Evolutionary conservation across 495 filamentous ascomycete species (phyloP).

Genomic region (Hyaloscypha finlandica): DNA sequence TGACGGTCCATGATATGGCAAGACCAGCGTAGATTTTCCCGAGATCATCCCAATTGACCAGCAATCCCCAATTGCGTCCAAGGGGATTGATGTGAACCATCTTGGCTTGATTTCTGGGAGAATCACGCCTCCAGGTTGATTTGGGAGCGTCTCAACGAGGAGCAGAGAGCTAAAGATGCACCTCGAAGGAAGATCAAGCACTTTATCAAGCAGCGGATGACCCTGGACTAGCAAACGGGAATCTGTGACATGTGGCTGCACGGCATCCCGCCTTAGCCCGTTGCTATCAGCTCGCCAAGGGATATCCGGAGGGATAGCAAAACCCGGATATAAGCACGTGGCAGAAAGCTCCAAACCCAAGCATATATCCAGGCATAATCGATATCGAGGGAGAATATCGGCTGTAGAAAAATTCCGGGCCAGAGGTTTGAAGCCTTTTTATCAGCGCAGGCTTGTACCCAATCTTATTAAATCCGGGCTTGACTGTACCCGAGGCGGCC

Average conservation of each 20-base stretch:
- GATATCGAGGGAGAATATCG: too few species aligned
- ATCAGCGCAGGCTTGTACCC: too few species aligned
- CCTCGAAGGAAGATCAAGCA: neutral
- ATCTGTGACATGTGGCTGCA: neutral
- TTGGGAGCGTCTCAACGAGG: neutral
- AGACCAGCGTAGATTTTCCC: slow-evolving; percentile 48
- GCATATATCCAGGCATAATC: too few species aligned
- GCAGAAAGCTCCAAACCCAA: too few species aligned
- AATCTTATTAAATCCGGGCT: too few species aligned
- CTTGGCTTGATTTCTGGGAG: neutral
- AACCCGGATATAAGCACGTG: too few species aligned
- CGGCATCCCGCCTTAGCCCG: neutral
- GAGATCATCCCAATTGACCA: slow-evolving; percentile 40
- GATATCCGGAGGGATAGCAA: neutral
- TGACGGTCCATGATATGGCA: slow-evolving; percentile 55
- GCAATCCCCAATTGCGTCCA: slow-evolving; percentile 17
- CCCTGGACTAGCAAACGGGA: neutral
- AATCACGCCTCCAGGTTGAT: neutral
- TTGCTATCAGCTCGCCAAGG: neutral
- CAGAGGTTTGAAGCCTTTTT: neutral
- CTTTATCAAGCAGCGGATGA: neutral
- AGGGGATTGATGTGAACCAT: slow-evolving; percentile 19
- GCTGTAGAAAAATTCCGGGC: too few species aligned
- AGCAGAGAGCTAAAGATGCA: neutral
- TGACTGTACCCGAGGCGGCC: too few species aligned